phyloP scores from a whole-genome alignment of 1,284 basidiomycete genomes.

The Pterula multifida region DNA sequence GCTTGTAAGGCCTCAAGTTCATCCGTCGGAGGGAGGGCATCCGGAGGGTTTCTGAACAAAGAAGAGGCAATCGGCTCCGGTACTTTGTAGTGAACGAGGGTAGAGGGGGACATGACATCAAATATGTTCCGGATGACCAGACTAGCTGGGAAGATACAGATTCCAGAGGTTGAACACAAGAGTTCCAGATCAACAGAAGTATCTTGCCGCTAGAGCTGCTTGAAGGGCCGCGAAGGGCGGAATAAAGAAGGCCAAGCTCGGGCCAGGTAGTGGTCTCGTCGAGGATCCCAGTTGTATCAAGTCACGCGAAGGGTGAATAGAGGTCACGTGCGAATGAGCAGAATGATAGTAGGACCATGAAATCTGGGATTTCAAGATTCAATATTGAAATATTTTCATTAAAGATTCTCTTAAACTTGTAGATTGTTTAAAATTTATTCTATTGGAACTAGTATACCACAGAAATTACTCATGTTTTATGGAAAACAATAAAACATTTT shows the following conservation, averaged over 20 bases:
- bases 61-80: conserved; percentile 37
- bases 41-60: conserved; percentile 47
- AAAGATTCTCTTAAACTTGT: too few relatives aligned
- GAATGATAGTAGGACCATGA: background rate
- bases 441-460: background rate
- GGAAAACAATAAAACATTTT: background rate
- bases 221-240: background rate
- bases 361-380: too few relatives aligned
- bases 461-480: background rate
- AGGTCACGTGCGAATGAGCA: background rate
- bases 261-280: background rate
- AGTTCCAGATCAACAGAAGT: background rate
- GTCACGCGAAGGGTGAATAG: background rate
- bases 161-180: background rate
- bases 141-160: background rate
- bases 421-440: too few relatives aligned
- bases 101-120: conserved; percentile 18
- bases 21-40: conserved; percentile 54
- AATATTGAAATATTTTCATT: too few relatives aligned
- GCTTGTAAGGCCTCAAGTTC: conserved; percentile 57
- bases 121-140: background rate
- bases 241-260: background rate
- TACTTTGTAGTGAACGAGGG: conserved; percentile 31
- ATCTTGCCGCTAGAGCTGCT: background rate
- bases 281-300: background rate